Percentiles rank a stretch among this genome's conserved stretches.
Evolutionary conservation across 768 basidiomycete genomes (phyloP).

Genomic region (Termitomyces sp.): DNA sequence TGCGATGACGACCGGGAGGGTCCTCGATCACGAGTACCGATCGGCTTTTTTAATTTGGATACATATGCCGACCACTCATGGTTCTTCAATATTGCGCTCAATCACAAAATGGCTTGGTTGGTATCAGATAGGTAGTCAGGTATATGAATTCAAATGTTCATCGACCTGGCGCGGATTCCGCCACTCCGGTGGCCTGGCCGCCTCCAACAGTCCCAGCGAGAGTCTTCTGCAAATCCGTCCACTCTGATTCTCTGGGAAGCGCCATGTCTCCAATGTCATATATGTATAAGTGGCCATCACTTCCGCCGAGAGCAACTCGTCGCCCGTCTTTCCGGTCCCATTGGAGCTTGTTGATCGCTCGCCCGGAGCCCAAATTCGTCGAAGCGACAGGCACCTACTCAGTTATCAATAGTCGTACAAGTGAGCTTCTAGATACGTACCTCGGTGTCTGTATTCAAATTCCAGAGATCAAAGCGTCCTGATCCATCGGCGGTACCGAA

Average conservation of each 20-base stretch:
- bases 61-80: background rate
- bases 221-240: conserved; percentile 89
- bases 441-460: conserved; percentile 95
- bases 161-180: conserved; percentile 16
- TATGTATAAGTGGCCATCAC: conserved; percentile 88
- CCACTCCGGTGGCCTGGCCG: conserved; percentile 40
- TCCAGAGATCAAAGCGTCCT: conserved; percentile 96
- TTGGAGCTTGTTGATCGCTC: conserved; percentile 90
- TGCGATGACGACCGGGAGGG: conserved; percentile 10
- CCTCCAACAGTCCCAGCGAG: conserved; percentile 67
- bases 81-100: no score
- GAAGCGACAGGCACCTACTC: conserved; percentile 87
- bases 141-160: conserved; percentile 1
- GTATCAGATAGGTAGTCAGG: background rate
- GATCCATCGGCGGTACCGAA: conserved; percentile 94
- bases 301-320: conserved; percentile 84
- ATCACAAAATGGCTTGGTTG: background rate
- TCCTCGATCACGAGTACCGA: conserved; percentile 4
- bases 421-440: conserved; percentile 42
- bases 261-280: conserved; percentile 95
- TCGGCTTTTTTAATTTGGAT: background rate
- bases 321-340: conserved; percentile 95
- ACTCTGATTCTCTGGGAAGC: conserved; percentile 84
- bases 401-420: background rate
- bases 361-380: conserved; percentile 69